Evolutionary conservation across 495 filamentous ascomycete species (phyloP), one percentile per base, ranked within the genome.

Genomic region (Parathielavia hyrcaniae): DNA sequence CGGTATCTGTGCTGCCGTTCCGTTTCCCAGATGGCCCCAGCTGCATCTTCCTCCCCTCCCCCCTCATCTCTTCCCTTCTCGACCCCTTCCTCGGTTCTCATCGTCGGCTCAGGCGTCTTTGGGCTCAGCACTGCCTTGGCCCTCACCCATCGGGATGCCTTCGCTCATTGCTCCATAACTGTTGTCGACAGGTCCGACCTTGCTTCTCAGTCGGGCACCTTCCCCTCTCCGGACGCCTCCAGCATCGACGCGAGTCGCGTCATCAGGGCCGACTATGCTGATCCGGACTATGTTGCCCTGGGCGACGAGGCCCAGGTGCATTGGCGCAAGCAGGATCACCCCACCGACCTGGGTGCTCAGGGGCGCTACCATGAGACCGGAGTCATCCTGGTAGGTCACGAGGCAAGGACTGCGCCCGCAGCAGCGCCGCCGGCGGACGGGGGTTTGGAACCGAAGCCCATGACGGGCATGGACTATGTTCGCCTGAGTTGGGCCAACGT

Each of bases 201-300:
- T 32, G 76, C 80, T n/a, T n/a, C n/a, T n/a, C 64, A 70, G 0
- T 51, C 65, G 0, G 70, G 63, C 30, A 64, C 69, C 1, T 87
- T 89, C 69, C 86, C 86, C 26, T 79, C 86, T 58, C 82, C 81
- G 4, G 81, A 91, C 62, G 82, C 83, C 56, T 80, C 87, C 30
- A 87, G 83, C 50, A 81, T 89, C 63, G 89, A 92, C 75, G 81
- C 78, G 41, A 89, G 86, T 19, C 85, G 88, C 50, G 88, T 91
- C 64, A 78, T 97, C 57, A 81, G 91, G 26, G 75, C 90, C 39
- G 91, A 96, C 75, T 96, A 96, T 68, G 78, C 83, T 3, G 79
- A 89, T 67, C 72, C 80, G 3, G 81, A 79, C 2, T 96, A 97
- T 69, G 78, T 87, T 12, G 69, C 73, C 10, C 83, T 97, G 46